Evolutionary conservation across 306 rosid genomes (phyloP), one percentile per base, ranked within the genome.

Genomic region (Quercus engelmannii): DNA sequence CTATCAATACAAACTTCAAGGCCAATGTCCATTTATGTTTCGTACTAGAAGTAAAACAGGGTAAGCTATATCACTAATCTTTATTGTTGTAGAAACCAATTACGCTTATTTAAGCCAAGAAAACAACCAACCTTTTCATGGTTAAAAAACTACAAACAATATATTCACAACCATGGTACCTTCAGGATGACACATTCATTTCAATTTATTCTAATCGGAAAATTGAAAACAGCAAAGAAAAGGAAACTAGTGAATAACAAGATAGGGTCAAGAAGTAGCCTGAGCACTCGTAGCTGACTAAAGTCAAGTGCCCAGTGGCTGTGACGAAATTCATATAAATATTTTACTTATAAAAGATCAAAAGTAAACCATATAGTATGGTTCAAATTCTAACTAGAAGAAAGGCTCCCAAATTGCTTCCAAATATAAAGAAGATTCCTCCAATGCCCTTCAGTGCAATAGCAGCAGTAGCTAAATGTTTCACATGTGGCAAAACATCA

Each of bases 381-480:
- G 52, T 65, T 33, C 68, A 74, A 72, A 80, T 72, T 82, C 89
- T 58, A 74, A 89, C 91, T 91, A 87, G 77, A 73, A 89, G 88
- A 71, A 69, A 58, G 71, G 91, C 93, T 76, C 91, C 88, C 69
- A 82, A 74, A 25, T 83, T 75, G 82, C 86, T 87, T 81, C 89
- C 88, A 18, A 83, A 68, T 73, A 87, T 83, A 77, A 89, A 85
- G 21, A 85, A 84, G 57, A 89, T 46, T 15, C 88, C 91, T 74
- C 87, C 93, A 84, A 80, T 2, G 78, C 87, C 91, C 81, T 89
- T 79, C 78, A 89, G 86, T 62, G 78, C 81, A 63, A 89, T 78
- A 65, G 85, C 87, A 25, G 82, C 89, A 33, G 77, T 82, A 83
- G 83, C 82, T 49, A 86, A 65, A 71, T 30, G 59, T 74, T 85